Percentiles rank a stretch among this genome's conserved stretches.
phyloP scores from a whole-genome alignment of 345 rosid species.

The Eucalyptus regnans region DNA sequence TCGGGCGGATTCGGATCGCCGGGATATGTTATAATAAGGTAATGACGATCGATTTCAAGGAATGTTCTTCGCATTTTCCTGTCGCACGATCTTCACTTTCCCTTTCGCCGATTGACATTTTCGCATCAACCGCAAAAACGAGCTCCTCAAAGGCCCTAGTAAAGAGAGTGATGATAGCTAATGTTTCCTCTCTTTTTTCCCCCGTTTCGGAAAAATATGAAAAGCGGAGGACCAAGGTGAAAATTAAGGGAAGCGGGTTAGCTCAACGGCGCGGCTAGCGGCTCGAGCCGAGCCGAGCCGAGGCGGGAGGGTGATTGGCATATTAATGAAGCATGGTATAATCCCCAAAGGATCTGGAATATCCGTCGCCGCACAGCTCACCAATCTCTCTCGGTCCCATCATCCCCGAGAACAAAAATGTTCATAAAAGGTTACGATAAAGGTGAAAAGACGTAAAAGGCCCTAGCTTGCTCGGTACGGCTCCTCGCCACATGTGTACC shows the following conservation, averaged over 20 bases:
- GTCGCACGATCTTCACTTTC: fast-evolving
- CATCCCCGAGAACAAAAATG: neutral
- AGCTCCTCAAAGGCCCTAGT: neutral
- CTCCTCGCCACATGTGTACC: neutral
- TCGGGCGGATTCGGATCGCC: neutral
- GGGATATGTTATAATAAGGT: fast-evolving
- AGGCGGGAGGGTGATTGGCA: neutral
- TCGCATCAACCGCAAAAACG: neutral
- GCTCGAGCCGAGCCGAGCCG: neutral
- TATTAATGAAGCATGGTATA: neutral
- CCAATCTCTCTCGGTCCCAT: neutral
- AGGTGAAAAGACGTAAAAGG: neutral
- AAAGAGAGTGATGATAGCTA: neutral
- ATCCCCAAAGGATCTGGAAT: neutral
- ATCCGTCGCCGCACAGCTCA: neutral
- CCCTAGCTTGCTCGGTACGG: neutral
- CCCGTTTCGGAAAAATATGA: neutral
- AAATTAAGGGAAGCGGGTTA: neutral
- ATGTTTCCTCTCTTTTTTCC: fast-evolving
- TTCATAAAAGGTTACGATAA: too few species aligned
- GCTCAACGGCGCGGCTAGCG: neutral
- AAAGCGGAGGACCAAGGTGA: neutral
- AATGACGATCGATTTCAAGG: too few species aligned
- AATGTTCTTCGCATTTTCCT: neutral
- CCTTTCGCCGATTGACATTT: neutral